phyloP scores from a whole-genome alignment of 192 early-diverging fungal genomes.

The Dimargaris xerosporica region DNA sequence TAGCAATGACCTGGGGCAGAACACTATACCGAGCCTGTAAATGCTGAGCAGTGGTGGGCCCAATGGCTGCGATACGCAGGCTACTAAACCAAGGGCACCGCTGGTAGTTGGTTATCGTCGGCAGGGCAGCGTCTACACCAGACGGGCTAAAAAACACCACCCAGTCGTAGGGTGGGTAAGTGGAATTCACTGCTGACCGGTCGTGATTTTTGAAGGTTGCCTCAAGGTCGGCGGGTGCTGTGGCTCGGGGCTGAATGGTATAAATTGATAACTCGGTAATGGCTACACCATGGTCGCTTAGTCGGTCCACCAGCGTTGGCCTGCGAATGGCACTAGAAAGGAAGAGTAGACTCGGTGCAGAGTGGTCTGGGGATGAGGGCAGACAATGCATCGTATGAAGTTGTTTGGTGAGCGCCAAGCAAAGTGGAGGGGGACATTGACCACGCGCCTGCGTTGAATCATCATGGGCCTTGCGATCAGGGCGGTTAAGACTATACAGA shows the following conservation, averaged over 20 bases:
- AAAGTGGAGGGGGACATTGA: not conserved
- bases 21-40: not conserved
- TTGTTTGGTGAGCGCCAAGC: not conserved
- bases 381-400: not conserved
- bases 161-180: not conserved
- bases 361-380: not conserved
- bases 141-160: slow-evolving; percentile 3
- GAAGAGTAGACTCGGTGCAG: not conserved
- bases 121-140: not conserved
- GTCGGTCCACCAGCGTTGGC: not conserved
- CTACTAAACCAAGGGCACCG: no score
- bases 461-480: not conserved
- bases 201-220: not conserved
- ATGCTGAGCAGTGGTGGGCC: not conserved
- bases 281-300: not conserved
- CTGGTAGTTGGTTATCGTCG: not conserved
- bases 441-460: not conserved
- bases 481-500: not conserved
- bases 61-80: not conserved
- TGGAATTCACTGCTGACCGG: not conserved
- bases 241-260: not conserved
- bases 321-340: not conserved
- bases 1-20: no score
- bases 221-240: not conserved
- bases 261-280: not conserved